Conservation (phyloP, 2,329 filamentous ascomycete genomes). For the Septoria linicola region DNA sequence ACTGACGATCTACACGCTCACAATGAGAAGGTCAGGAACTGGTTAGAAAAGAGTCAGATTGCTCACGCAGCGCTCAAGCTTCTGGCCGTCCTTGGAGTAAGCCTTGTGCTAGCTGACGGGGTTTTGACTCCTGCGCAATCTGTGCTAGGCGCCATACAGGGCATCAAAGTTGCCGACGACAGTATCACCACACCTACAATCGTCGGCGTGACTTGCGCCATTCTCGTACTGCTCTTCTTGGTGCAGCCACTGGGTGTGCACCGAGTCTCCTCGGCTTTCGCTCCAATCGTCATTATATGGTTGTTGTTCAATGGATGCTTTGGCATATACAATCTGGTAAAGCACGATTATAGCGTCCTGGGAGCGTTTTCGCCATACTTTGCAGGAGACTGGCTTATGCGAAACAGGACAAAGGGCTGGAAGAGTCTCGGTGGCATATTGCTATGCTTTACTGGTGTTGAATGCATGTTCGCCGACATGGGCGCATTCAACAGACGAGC, state of each 20-base stretch:
- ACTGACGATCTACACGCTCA: slow-evolving; percentile 56
- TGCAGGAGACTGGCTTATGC: slow-evolving; percentile 59
- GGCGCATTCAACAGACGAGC: slow-evolving; percentile 65
- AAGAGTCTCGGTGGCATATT: slow-evolving; percentile 64
- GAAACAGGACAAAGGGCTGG: slow-evolving; percentile 62
- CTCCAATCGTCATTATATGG: slow-evolving; percentile 65
- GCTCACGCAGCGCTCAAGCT: slow-evolving; percentile 57
- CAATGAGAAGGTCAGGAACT: slow-evolving; percentile 54
- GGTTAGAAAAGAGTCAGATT: slow-evolving; percentile 57
- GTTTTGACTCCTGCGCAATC: slow-evolving; percentile 69
- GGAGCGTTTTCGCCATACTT: slow-evolving; percentile 56
- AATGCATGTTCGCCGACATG: slow-evolving; percentile 73
- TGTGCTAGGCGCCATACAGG: slow-evolving; percentile 66
- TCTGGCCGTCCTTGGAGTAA: slow-evolving; percentile 64
- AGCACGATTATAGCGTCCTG: slow-evolving; percentile 50
- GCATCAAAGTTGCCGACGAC: slow-evolving; percentile 55
- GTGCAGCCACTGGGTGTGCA: slow-evolving; percentile 40
- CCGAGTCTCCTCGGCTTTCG: slow-evolving; percentile 60
- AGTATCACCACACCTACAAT: slow-evolving; percentile 57
- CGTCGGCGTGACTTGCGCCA: slow-evolving; percentile 62
- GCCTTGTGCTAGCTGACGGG: slow-evolving; percentile 65
- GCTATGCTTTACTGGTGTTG: slow-evolving; percentile 71
- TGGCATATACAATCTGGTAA: slow-evolving; percentile 58
- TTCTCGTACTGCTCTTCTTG: slow-evolving; percentile 50
- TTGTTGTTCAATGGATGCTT: slow-evolving; percentile 62